phyloP scores from a whole-genome alignment of 306 rosid species.

The Quillaja saponaria region DNA sequence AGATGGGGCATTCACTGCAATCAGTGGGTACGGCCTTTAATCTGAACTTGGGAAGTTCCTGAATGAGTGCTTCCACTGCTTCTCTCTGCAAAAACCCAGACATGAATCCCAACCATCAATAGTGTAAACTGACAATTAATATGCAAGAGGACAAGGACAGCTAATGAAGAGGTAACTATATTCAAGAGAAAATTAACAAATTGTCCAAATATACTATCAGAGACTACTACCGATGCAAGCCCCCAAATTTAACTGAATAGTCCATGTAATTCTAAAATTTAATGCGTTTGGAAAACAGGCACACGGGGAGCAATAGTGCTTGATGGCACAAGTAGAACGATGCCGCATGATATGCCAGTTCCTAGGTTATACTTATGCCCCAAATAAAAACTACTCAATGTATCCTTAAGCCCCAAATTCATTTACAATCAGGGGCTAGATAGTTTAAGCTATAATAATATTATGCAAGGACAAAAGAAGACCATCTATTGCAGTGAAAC shows the following conservation, averaged over 20 bases:
- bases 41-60: slow-evolving; percentile 96
- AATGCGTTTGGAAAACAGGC: slow-evolving; percentile 6
- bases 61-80: slow-evolving; percentile 98
- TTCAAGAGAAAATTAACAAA: slow-evolving; percentile 4
- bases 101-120: slow-evolving; percentile 31
- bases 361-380: no score
- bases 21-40: slow-evolving; percentile 98
- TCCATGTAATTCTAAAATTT: slow-evolving; percentile 11
- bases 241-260: slow-evolving; percentile 9
- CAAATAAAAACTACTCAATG: no score
- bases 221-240: not conserved
- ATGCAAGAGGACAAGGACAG: not conserved
- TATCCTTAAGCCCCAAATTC: no score
- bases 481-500: not conserved
- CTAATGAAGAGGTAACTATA: not conserved
- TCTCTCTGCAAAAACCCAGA: slow-evolving; percentile 69
- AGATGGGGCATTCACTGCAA: slow-evolving; percentile 97
- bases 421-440: not conserved
- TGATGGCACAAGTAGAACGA: no score
- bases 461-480: slow-evolving; percentile 9
- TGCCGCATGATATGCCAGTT: not conserved
- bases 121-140: slow-evolving; percentile 19
- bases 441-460: not conserved
- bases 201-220: not conserved
- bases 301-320: no score